These are phyloP conservation scores for Ceratocystis alfenasii DNA, from an alignment of 2,329 filamentous ascomycete genomes.

Conservation along the genomic window DNA sequence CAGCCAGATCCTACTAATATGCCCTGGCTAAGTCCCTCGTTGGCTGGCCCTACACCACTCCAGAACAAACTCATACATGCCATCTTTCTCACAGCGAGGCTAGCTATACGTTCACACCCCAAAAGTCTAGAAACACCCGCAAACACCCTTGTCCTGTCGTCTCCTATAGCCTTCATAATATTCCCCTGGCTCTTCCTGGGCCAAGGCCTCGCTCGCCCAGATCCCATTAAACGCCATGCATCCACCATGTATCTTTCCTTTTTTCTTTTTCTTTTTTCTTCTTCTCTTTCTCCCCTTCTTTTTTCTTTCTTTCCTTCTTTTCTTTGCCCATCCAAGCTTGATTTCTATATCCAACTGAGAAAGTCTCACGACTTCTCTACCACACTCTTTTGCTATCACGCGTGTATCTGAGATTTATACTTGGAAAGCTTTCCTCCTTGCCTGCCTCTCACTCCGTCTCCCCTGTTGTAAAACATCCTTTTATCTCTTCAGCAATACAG, in stretches of 20 bases:
- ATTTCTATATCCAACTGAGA: slow-evolving; percentile 21
- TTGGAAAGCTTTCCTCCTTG: background rate
- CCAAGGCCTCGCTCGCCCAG: slow-evolving; percentile 17
- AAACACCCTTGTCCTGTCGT: background rate
- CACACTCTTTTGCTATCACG: slow-evolving; percentile 18
- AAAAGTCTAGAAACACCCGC: background rate
- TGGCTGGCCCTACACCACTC: background rate
- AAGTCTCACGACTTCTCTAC: slow-evolving; percentile 18
- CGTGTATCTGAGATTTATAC: background rate
- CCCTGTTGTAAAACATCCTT: background rate
- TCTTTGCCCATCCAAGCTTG: slow-evolving; percentile 16
- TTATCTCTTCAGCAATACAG: background rate
- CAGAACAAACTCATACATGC: background rate
- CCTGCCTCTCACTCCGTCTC: background rate
- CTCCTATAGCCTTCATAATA: slow-evolving; percentile 1
- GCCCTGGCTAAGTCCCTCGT: background rate
- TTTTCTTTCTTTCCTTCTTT: slow-evolving; percentile 8
- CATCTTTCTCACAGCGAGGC: background rate
- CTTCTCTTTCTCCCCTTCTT: slow-evolving; percentile 2
- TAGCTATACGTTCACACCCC: background rate
- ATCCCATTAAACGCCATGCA: slow-evolving; percentile 20
- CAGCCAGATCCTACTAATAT: background rate
- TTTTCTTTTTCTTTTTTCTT: slow-evolving; percentile 14
- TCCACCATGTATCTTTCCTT: slow-evolving; percentile 11
- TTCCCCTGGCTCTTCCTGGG: slow-evolving; percentile 12